Base-by-base conservation (phyloP, 2,329 filamentous ascomycete species). In the Magnaporthiopsis poae region DNA sequence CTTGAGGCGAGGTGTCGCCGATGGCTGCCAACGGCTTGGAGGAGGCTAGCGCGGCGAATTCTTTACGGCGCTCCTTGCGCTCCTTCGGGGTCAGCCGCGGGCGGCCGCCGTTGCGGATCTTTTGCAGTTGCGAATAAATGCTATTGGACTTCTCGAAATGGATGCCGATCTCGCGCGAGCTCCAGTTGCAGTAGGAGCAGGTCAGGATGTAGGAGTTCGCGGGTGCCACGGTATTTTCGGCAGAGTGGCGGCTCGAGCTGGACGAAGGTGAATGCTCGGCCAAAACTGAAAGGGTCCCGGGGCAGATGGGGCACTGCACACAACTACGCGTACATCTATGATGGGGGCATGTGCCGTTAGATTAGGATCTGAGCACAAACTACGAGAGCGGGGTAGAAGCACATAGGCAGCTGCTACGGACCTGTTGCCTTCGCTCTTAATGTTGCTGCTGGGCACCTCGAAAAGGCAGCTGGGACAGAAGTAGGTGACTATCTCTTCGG, bases 401-500 rank as follows among this genome's bases (percentile, higher is more conserved):
- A 60, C 33, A 56, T 25, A 61, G 63, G 61, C 39, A 13, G 7
- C n/a, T 9, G 36, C 31, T 18, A 77, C 81, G 68, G 83, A 96
- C 92, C 92, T 88, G 78, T 96, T 97, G 61, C 93, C 93, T 74
- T 99, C 95, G 72, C 88, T 91, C 78, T 94, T 92, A 62, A 98
- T 86, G 73, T 92, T 92, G 74, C 91, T 96, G 76, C 90, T 96
- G 5, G 94, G 92, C 39, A 96, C 94, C 77, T 99, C 95, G 73
- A 99, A 98, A 67, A 99, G 80, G 75, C 95, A 99, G 75, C 88
- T 94, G 5, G 95, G 95, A 73, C 95, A 99, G 78, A 91, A 99
- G 83, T 92, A 97, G 66, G 91, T 95, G 63, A 96, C 88, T 66
- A 96, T 92, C 79, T 99, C 95, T 75, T 99, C 95, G 63, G 89